Evolutionary conservation across 225 moss, liverwort and hornwort genomes (phyloP), one percentile per base, ranked within the genome.

Genomic region (Physcomitrium patens): DNA sequence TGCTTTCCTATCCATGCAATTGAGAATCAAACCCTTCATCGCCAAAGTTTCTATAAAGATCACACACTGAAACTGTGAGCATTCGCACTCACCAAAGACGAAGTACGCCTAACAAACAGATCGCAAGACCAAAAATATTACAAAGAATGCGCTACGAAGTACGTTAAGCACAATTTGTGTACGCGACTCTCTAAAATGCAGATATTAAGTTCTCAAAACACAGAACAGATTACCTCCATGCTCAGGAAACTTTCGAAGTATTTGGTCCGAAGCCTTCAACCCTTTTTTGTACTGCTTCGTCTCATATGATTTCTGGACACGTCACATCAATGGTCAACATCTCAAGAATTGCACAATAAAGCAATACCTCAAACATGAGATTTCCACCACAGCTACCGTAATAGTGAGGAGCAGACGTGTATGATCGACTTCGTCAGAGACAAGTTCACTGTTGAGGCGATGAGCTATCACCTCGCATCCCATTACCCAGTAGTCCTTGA

Each of bases 251-350:
- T 79, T 95, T 79, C 90, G 91, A 50, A 99, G 86, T 78, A 99
- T 93, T 76, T 92, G 90, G 78, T 99, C 99, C 12, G 99, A 85
- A 7, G 99, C 99, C 78, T 99, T 99, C 76, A 99, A 78, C 41
- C 99, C 99, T 80, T 95, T 99, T 80, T 99, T 99, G 84, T 99
- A 99, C 76, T 99, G 99, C 76, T 99, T 99, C 19, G 93, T 89
- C 86, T 99, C 99, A 86, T 99, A 99, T 15, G 93, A 99, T 90
- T 90, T 95, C 90, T 90, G 86, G 7, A 16, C 64, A 87, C 69
- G 73, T 73, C 56, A 67, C 62, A 78, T 37, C 67, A 50, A 70
- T 24, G 41, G 69, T 16, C 18, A 3, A 51, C 19, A 43, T 42
- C 24, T 81, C 57, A 78, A 58, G 31, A 47, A 16, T 56, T 74